Evolutionary conservation across 140 eudicot species (phyloP).

Genomic region (Cichorium intybus): DNA sequence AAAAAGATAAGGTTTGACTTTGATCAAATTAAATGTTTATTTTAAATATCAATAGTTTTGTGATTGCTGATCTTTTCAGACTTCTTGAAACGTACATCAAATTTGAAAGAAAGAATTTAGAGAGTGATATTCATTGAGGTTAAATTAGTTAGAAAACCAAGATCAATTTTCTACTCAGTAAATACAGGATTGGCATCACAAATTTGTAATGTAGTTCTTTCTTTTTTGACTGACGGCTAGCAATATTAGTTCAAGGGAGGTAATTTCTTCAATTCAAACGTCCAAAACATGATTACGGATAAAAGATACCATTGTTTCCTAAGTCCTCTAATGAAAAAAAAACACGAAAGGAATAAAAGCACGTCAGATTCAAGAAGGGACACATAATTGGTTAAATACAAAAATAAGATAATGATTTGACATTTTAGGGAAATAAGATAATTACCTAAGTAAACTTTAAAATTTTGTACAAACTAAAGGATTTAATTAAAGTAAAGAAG

Average conservation of each 20-base stretch:
- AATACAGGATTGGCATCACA: background rate
- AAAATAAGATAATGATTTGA: no score
- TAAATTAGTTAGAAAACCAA: constrained; percentile 2
- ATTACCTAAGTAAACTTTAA: no score
- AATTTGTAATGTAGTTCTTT: background rate
- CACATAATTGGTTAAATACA: no score
- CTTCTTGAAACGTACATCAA: background rate
- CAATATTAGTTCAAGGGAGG: background rate
- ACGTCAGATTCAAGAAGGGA: no score
- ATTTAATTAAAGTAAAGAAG: no score
- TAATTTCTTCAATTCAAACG: background rate
- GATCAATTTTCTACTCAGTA: background rate
- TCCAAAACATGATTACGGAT: constrained; percentile 9
- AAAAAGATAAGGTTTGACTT: constrained; percentile 6
- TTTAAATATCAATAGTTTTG: background rate
- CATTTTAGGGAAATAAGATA: no score
- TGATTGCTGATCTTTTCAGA: background rate
- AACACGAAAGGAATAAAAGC: background rate
- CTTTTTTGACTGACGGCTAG: background rate
- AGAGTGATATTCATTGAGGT: background rate
- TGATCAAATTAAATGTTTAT: background rate
- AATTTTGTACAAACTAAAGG: no score
- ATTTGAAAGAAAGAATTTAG: background rate
- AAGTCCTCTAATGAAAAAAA: background rate
- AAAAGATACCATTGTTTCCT: background rate